Conservation (phyloP, 345 rosid genomes). For the Turritis glabra region DNA sequence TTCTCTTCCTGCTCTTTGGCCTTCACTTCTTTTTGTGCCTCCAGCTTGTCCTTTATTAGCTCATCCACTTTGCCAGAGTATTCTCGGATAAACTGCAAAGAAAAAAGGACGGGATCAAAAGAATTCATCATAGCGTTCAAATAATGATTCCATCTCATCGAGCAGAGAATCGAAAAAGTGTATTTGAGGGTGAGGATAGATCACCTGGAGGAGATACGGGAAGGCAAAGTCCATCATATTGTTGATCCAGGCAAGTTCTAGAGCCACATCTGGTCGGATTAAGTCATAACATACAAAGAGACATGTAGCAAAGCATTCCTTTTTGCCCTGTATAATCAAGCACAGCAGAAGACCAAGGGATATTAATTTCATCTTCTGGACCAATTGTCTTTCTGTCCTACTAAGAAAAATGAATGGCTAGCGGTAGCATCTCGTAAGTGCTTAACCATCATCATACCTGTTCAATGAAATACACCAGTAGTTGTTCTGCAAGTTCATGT, state of each 20-base stretch:
- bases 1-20: constrained; percentile 77
- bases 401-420: background rate
- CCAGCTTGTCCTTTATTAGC: constrained; percentile 73
- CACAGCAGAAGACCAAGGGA: constrained; percentile 6
- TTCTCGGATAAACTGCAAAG: constrained; percentile 71
- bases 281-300: constrained; percentile 93
- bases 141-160: background rate
- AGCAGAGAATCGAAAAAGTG: background rate
- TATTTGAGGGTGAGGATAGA: background rate
- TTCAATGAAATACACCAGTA: constrained; percentile 91
- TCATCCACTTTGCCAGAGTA: constrained; percentile 82
- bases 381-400: background rate
- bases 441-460: constrained; percentile 50
- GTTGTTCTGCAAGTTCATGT: constrained; percentile 93
- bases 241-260: constrained; percentile 92
- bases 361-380: constrained; percentile 7
- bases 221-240: constrained; percentile 84
- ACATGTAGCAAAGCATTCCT: constrained; percentile 93
- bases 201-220: constrained; percentile 83
- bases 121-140: background rate
- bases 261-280: constrained; percentile 76
- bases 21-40: constrained; percentile 63
- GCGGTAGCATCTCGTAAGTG: background rate
- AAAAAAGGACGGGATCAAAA: background rate
- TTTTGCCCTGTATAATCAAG: constrained; percentile 62